Percentiles rank a stretch among this genome's conserved stretches.
These are phyloP conservation scores for Leccinellum rugosiceps DNA, from an alignment of 768 basidiomycete genomes.

Conservation along the genomic window DNA sequence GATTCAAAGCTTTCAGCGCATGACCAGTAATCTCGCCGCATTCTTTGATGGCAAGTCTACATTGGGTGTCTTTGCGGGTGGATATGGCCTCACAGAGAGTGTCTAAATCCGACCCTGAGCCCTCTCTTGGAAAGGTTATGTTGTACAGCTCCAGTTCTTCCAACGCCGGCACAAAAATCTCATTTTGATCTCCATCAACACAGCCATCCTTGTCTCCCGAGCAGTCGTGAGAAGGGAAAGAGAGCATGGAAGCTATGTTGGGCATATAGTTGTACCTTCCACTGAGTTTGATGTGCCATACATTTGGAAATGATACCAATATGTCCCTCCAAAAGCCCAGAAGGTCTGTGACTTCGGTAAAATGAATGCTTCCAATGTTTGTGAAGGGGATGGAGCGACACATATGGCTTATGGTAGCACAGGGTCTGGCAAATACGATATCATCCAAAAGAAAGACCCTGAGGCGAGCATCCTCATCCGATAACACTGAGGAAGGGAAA, in stretches of 20 bases:
- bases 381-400: neutral
- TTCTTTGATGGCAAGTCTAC: neutral
- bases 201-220: neutral
- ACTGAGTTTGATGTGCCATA: slow-evolving; percentile 3
- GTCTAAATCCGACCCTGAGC: neutral
- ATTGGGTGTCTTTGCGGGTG: neutral
- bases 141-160: neutral
- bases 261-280: neutral
- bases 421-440: neutral
- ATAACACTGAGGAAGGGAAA: neutral
- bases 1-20: neutral
- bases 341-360: too few species aligned
- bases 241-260: neutral
- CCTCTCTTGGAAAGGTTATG: neutral
- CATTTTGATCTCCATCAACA: neutral
- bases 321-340: neutral
- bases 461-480: slow-evolving; percentile 1
- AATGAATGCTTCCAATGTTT: neutral
- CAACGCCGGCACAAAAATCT: neutral
- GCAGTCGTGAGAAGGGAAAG: neutral
- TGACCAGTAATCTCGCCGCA: neutral
- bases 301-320: neutral
- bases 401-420: neutral
- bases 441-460: neutral
- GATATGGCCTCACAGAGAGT: neutral